Conservation (phyloP, 148 eudicot genomes). For the Camellia lanceoleosa region DNA sequence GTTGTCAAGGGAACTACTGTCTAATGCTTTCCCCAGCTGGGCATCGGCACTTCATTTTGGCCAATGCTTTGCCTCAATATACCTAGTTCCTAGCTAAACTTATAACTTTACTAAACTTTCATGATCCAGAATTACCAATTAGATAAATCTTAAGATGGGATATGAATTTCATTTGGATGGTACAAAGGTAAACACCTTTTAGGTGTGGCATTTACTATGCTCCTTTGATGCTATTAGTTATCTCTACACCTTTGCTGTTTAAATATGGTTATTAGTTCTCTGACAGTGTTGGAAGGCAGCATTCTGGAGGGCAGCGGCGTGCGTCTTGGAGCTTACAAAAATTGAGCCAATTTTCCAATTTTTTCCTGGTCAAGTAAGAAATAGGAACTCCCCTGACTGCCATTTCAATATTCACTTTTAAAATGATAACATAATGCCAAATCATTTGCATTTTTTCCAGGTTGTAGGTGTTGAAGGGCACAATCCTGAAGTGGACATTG, state of each 20-base stretch:
- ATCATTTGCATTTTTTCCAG: constrained; percentile 38
- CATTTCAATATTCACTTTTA: neutral
- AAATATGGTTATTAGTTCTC: constrained; percentile 12
- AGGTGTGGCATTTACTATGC: neutral
- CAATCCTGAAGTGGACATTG: constrained; percentile 98
- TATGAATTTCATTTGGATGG: neutral
- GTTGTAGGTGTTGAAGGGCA: constrained; percentile 85
- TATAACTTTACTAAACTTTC: neutral
- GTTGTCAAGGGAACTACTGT: neutral
- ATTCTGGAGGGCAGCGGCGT: constrained; percentile 94
- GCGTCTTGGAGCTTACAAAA: constrained; percentile 91
- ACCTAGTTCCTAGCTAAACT: neutral
- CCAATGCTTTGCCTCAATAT: neutral
- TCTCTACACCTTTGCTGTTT: neutral
- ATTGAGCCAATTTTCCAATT: constrained; percentile 62
- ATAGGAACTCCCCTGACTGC: constrained; percentile 1
- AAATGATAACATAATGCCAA: constrained; percentile 7
- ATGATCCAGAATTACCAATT: neutral
- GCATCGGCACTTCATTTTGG: too few relatives aligned
- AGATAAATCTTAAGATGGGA: neutral
- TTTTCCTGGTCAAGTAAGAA: constrained; percentile 90
- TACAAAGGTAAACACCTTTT: neutral
- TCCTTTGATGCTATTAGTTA: neutral
- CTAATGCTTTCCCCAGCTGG: constrained; percentile 2
- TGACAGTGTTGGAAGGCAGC: constrained; percentile 86